Evolutionary conservation across 345 rosid species (phyloP).

Genomic region (Iberis pinnata): DNA sequence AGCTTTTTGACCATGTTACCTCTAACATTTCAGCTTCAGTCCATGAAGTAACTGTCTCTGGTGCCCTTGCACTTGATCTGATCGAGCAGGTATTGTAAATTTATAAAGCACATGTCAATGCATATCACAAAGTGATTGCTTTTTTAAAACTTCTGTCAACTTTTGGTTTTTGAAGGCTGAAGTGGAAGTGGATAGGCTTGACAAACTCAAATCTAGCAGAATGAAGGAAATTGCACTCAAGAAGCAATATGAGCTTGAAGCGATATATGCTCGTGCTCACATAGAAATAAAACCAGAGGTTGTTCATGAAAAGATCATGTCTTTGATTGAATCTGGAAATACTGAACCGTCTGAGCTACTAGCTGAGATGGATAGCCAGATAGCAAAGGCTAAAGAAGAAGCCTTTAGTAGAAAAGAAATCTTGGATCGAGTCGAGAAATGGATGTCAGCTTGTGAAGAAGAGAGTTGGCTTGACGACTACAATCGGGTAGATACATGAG

Average conservation of each 20-base stretch:
- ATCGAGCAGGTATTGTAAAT: slow-evolving; percentile 63
- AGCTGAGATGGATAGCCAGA: slow-evolving; percentile 87
- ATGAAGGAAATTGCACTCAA: slow-evolving; percentile 94
- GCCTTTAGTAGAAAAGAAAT: slow-evolving; percentile 87
- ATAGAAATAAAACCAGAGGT: slow-evolving; percentile 70
- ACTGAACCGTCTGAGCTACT: slow-evolving; percentile 82
- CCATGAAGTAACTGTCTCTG: slow-evolving; percentile 70
- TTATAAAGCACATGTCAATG: neutral
- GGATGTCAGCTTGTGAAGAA: slow-evolving; percentile 99
- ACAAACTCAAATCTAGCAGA: slow-evolving; percentile 74
- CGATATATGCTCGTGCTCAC: slow-evolving; percentile 69
- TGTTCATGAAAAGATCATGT: slow-evolving; percentile 80
- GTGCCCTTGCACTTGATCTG: slow-evolving; percentile 82
- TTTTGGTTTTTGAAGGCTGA: slow-evolving; percentile 52
- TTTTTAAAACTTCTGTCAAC: slow-evolving; percentile 16
- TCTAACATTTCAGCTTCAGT: slow-evolving; percentile 70
- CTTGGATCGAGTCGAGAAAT: slow-evolving; percentile 91
- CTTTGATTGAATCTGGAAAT: slow-evolving; percentile 67
- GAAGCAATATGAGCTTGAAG: slow-evolving; percentile 84
- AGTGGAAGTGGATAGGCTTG: slow-evolving; percentile 92
- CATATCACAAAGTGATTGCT: slow-evolving; percentile 8
- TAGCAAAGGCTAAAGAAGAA: slow-evolving; percentile 78
- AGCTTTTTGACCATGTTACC: slow-evolving; percentile 71
- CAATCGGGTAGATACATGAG: slow-evolving; percentile 46
- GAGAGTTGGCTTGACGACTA: slow-evolving; percentile 99